Evolutionary conservation across 148 eudicot genomes (phyloP).

Genomic region (Cornus controversa): DNA sequence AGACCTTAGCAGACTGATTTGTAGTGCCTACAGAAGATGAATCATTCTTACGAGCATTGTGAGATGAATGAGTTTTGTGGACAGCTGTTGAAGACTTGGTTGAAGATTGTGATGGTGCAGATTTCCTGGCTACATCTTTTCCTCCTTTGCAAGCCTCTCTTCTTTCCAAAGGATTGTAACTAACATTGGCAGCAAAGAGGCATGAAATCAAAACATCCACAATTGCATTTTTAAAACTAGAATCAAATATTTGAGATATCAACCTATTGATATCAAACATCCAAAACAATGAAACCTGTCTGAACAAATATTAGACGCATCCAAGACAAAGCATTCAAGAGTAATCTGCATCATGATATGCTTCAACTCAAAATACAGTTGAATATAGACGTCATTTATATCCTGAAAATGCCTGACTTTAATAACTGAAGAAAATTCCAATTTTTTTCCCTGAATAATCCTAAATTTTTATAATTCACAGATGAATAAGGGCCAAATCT

Average conservation of each 20-base stretch:
- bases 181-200: conserved; percentile 14
- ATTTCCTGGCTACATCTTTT: conserved; percentile 66
- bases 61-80: conserved; percentile 44
- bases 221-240: background rate
- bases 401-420: no score
- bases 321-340: background rate
- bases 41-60: conserved; percentile 55
- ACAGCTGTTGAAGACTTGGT: conserved; percentile 43
- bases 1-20: conserved; percentile 48
- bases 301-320: no score
- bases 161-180: conserved; percentile 85
- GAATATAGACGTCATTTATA: no score
- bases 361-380: background rate
- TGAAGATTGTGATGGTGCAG: conserved; percentile 52
- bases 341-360: background rate
- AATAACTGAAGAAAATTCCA: background rate
- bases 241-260: no score
- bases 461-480: no score
- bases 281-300: background rate
- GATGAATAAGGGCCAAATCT: no score
- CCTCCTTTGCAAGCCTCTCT: conserved; percentile 79
- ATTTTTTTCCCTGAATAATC: no score
- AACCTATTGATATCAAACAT: background rate
- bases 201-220: background rate
- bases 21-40: conserved; percentile 27